Percentiles rank a stretch among this genome's conserved stretches.
Conservation (phyloP, 2,329 filamentous ascomycete species). For the Endocalyx cinctus region DNA sequence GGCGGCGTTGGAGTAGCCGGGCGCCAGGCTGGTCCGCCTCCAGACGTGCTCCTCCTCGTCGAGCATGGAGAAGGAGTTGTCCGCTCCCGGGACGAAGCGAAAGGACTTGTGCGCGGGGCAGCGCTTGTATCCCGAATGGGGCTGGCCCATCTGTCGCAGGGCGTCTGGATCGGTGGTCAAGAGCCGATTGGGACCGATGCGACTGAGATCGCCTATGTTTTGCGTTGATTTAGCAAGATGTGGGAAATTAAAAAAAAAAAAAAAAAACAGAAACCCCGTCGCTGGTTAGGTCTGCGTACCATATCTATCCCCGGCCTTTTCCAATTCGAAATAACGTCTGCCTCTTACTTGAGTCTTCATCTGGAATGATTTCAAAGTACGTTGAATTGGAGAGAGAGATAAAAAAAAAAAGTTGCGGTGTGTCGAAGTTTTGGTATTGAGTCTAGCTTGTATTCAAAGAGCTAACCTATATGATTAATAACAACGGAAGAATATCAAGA, state of each 20-base stretch:
- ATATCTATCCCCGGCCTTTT: slow-evolving; percentile 11
- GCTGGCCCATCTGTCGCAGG: slow-evolving; percentile 13
- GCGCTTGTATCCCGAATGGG: slow-evolving; percentile 8
- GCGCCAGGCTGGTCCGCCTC: slow-evolving; percentile 12
- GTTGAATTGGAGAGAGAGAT: no score
- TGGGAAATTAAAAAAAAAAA: background rate
- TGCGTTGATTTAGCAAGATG: background rate
- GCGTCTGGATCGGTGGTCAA: slow-evolving; percentile 15
- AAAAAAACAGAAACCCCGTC: no score
- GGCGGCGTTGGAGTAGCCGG: slow-evolving; percentile 7
- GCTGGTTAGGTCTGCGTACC: slow-evolving; percentile 11
- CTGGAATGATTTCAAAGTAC: no score
- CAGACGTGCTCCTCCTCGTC: slow-evolving; percentile 12
- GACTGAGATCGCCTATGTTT: slow-evolving; percentile 13
- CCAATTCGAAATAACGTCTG: slow-evolving; percentile 11
- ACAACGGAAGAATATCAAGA: no score
- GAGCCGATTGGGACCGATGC: slow-evolving; percentile 16
- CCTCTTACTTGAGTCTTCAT: slow-evolving; percentile 11
- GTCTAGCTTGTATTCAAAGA: no score
- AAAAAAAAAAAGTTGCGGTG: no score
- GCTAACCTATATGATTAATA: no score
- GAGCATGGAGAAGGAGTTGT: slow-evolving; percentile 14
- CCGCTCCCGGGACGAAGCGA: slow-evolving; percentile 12
- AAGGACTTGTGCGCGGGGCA: slow-evolving; percentile 13
- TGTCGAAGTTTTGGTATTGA: no score